Evolutionary conservation across 2,329 filamentous ascomycete genomes (phyloP), one percentile per base, ranked within the genome.

Genomic region (Penicillium corylophilum): DNA sequence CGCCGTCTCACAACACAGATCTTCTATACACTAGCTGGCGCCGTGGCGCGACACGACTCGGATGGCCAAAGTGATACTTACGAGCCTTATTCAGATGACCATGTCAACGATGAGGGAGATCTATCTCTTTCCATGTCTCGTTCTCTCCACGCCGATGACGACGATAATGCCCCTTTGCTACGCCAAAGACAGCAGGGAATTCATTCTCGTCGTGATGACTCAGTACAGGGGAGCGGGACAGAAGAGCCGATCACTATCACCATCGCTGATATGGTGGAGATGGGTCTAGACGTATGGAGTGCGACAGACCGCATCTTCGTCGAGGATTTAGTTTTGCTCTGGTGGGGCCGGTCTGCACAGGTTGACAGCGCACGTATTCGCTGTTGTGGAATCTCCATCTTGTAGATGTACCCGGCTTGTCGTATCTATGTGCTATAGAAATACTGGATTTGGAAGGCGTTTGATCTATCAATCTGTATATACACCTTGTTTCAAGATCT

Each of bases 201-300:
- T 22, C 23, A 55, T 29, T 38, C 23, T n/a, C 41, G 40, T 22
- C 46, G 39, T 16, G 24, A 46, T 5, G 38, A 36, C 9, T 49
- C 51, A 13, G 29, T 13, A n/a, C 50, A 43, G 12, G 44, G 44
- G 18, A 38, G 44, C 8, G 44, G 23, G 23, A 36, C 61, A 3
- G 54, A 64, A 20, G 64, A 65, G 3, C 58, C 65, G 3, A 64
- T 77, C 16, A 67, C 64, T 1, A 71, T 78, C 26, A 74, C 66
- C 1, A 66, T 70, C 18, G 72, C 75, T 18, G 76, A 79, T 55
- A 75, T 79, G 67, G 64, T 64, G 15, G 66, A 73, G 35, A 79
- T 79, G 76, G 76, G 77, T 3, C 69, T 79, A 15, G 77, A 79
- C 55, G 67, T 74, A 15, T 79, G 77, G 77, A 79, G 76, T 49